Evolutionary conservation across 768 basidiomycete genomes (phyloP).

Genomic region (Hericium alpestre): DNA sequence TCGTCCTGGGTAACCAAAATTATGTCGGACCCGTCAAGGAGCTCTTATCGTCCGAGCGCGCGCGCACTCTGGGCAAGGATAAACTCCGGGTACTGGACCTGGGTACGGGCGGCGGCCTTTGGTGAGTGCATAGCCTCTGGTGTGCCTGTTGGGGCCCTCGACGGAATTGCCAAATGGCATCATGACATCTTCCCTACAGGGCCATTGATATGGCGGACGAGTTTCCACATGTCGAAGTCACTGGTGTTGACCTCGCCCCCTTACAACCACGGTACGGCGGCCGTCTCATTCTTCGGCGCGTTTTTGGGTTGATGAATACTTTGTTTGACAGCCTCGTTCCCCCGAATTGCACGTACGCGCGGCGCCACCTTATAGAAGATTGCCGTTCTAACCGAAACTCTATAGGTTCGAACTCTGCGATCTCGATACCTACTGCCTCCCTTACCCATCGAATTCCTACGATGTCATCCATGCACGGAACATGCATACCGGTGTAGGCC

Average conservation of each 20-base stretch:
- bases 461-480: constrained; percentile 64
- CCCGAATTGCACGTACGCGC: constrained; percentile 61
- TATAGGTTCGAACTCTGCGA: constrained; percentile 63
- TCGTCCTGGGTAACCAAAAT: constrained; percentile 51
- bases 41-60: constrained; percentile 31
- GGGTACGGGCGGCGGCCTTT: constrained; percentile 56
- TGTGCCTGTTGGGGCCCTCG: constrained; percentile 26
- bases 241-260: constrained; percentile 63
- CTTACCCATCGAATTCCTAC: constrained; percentile 53
- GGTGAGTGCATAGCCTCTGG: constrained; percentile 46
- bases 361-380: neutral
- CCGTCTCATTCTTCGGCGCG: neutral
- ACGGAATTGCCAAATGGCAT: neutral
- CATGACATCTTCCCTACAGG: constrained; percentile 26
- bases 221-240: constrained; percentile 54
- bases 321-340: constrained; percentile 40
- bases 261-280: constrained; percentile 52
- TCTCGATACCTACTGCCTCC: constrained; percentile 47
- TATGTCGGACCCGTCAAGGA: constrained; percentile 58
- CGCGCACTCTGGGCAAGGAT: constrained; percentile 18
- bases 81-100: constrained; percentile 46
- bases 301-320: constrained; percentile 1
- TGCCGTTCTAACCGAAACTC: neutral
- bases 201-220: constrained; percentile 67
- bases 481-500: constrained; percentile 54